phyloP scores from a whole-genome alignment of 1,284 basidiomycete genomes.

The Fomitopsis palustris region DNA sequence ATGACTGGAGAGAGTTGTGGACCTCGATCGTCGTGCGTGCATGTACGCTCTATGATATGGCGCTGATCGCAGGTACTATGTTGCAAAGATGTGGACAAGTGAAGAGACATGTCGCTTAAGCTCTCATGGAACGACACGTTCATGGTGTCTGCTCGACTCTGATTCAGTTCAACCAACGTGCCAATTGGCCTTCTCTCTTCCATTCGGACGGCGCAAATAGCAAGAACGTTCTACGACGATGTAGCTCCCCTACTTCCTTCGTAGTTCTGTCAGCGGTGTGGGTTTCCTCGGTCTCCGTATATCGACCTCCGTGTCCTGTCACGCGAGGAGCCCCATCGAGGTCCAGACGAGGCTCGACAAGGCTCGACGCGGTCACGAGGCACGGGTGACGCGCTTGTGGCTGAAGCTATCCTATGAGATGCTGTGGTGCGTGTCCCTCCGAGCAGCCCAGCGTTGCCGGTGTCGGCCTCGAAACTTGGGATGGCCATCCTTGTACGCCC shows the following conservation, averaged over 20 bases:
- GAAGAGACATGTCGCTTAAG: too few relatives aligned
- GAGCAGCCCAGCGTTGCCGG: background rate
- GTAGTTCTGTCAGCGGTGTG: background rate
- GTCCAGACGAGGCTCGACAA: background rate
- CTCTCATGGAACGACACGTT: background rate
- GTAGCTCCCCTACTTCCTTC: background rate
- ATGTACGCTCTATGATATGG: too few relatives aligned
- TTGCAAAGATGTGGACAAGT: too few relatives aligned
- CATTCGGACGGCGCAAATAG: too few relatives aligned
- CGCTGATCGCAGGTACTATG: too few relatives aligned
- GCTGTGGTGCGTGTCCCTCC: background rate
- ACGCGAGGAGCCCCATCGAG: background rate
- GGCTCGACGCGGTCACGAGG: background rate
- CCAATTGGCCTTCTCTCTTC: too few relatives aligned
- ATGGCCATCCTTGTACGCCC: background rate
- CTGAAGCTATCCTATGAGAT: background rate
- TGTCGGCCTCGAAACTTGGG: background rate
- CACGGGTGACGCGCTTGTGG: background rate
- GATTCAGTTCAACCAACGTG: too few relatives aligned
- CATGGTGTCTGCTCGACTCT: background rate
- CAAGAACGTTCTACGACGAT: too few relatives aligned
- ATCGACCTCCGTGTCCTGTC: background rate
- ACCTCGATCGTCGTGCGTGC: too few relatives aligned
- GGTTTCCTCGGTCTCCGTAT: background rate
- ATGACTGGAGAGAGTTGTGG: background rate